Conservation (phyloP, 2,329 filamentous ascomycete genomes). For the Ramichloridium luteum region DNA sequence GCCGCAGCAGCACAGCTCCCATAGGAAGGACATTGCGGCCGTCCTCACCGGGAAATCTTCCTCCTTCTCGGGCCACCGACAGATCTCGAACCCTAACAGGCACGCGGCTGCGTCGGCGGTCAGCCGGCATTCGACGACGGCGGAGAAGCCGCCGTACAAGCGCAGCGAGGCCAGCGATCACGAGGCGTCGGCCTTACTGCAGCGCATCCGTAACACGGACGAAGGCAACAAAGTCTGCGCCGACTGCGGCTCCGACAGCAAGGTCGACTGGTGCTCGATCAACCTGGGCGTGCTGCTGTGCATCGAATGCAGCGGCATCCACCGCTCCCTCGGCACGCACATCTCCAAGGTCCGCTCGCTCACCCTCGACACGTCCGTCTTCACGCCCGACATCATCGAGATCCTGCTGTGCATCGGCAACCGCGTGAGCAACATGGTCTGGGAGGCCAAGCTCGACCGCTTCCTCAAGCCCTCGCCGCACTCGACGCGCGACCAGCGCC, state of each 20-base stretch:
- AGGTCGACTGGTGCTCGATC: slow-evolving; percentile 98
- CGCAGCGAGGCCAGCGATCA: slow-evolving; percentile 66
- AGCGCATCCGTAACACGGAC: slow-evolving; percentile 77
- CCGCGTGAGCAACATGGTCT: slow-evolving; percentile 88
- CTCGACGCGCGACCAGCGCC: slow-evolving; percentile 74
- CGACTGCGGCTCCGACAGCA: slow-evolving; percentile 80
- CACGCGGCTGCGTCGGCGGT: slow-evolving; percentile 44
- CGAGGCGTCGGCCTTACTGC: slow-evolving; percentile 64
- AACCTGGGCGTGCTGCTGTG: slow-evolving; percentile 93
- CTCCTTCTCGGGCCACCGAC: slow-evolving; percentile 49
- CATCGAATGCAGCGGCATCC: slow-evolving; percentile 96
- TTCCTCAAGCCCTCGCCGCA: slow-evolving; percentile 60
- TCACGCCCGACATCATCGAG: slow-evolving; percentile 94
- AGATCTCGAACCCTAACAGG: slow-evolving; percentile 31
- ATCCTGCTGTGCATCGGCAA: slow-evolving; percentile 85
- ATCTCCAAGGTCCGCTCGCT: slow-evolving; percentile 95
- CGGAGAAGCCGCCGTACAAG: slow-evolving; percentile 64
- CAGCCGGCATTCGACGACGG: slow-evolving; percentile 78
- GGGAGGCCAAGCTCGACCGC: slow-evolving; percentile 75
- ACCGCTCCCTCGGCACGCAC: slow-evolving; percentile 89
- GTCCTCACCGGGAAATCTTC: slow-evolving; percentile 86
- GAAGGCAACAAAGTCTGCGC: slow-evolving; percentile 90
- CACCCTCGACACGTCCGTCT: slow-evolving; percentile 89
- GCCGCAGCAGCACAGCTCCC: slow-evolving; percentile 38
- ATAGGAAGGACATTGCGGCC: slow-evolving; percentile 78